Evolutionary conservation across 345 rosid species (phyloP).

Genomic region (Rhizophora mangle): DNA sequence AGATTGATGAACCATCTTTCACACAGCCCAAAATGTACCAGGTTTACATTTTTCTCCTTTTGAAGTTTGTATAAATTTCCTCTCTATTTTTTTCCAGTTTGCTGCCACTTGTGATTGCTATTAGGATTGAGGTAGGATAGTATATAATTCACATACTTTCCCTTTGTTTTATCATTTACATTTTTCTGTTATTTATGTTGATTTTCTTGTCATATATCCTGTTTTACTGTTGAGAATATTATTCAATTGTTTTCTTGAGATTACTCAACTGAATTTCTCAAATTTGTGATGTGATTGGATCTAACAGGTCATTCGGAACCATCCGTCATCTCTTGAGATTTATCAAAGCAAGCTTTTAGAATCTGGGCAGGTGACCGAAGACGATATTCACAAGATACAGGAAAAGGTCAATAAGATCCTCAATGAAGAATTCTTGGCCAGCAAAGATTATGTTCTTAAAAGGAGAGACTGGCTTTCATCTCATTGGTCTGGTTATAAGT

Average conservation of each 20-base stretch:
- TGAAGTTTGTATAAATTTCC: neutral
- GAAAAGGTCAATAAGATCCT: slow-evolving; percentile 64
- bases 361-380: slow-evolving; percentile 55
- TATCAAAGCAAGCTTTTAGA: slow-evolving; percentile 61
- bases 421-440: slow-evolving; percentile 63
- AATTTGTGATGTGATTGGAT: slow-evolving; percentile 18
- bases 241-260: slow-evolving; percentile 8
- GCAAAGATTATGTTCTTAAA: slow-evolving; percentile 68
- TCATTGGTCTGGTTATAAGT: slow-evolving; percentile 74
- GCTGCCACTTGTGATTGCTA: slow-evolving; percentile 7
- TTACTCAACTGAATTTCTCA: neutral
- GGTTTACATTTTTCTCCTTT: slow-evolving; percentile 34
- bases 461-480: slow-evolving; percentile 83
- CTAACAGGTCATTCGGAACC: slow-evolving; percentile 59
- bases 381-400: slow-evolving; percentile 52
- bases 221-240: neutral
- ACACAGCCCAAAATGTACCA: slow-evolving; percentile 80
- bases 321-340: slow-evolving; percentile 66
- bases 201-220: neutral
- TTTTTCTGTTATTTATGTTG: neutral
- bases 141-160: neutral
- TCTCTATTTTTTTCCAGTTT: neutral
- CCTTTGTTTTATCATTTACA: neutral
- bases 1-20: slow-evolving; percentile 81
- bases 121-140: slow-evolving; percentile 1